Base-by-base conservation (phyloP, 1,284 basidiomycete genomes). In the Salmacisia buchloeana region DNA sequence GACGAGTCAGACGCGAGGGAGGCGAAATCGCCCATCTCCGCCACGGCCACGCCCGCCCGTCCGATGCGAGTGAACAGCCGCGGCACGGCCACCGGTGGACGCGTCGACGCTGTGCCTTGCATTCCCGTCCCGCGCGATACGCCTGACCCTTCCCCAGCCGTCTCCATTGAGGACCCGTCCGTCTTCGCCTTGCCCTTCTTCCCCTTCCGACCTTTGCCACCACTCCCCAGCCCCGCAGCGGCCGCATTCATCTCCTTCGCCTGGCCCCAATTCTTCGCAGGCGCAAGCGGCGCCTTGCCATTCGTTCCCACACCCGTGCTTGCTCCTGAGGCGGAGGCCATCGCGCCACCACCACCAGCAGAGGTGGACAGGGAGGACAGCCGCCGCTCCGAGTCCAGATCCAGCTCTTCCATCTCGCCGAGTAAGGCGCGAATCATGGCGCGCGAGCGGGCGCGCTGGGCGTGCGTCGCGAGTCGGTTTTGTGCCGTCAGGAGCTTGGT, bases 251-350 rank as follows among this genome's bases (percentile, higher is more conserved):
- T 31, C 29, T 54, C 49, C 49, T 54, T 54, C 49, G 49, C 49
- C 29, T 54, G 29, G 31, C 49, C 49, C 49, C 49, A 54, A n/a
- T 9, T 54, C 49, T 54, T 54, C 49, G 49, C 49, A 29, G 10
- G 15, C 10, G 4, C 39, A 15, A 5, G 18, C 39, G 23, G 39
- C 18, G 18, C 39, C 15, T 43, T 43, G 18, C 5, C 39, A 15
- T 15, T 15, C 39, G 18, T 43, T 43, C 18, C 5, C 6, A 21
- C 23, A n/a, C 15, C 23, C 39, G 39, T n/a, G n/a, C n/a, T n/a
- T n/a, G n/a, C n/a, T n/a, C n/a, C n/a, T n/a, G n/a, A n/a, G n/a
- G n/a, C n/a, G n/a, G n/a, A n/a, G n/a, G n/a, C n/a, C n/a, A n/a
- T n/a, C n/a, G n/a, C n/a, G n/a, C n/a, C n/a, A n/a, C n/a, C n/a